Base-by-base conservation (phyloP, 208 protist species). In the Trypanosoma cruzi region DNA sequence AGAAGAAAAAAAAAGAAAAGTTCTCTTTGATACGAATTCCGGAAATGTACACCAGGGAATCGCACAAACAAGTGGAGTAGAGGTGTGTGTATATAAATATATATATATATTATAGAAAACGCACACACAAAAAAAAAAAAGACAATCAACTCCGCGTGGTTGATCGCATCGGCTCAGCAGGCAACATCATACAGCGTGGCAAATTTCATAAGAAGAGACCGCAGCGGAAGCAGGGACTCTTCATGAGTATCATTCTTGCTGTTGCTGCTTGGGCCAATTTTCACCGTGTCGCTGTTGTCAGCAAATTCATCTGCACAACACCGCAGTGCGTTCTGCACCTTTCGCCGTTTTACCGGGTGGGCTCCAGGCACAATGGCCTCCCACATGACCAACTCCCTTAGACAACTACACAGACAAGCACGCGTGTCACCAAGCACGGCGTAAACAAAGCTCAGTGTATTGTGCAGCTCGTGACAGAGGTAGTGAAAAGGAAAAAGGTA, bases 331-430 rank as follows among this genome's bases (percentile, higher is more conserved):
- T 96, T 96, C 13, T 66, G 56, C 18, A 96, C n/a, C 58, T 96
- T 96, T 71, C 92, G 67, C 60, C 72, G 73, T 75, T 96, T 96
- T 44, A 94, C 88, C 11, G 88, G 90, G 29, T 92, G 80, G 0
- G 82, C 84, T 0, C 90, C 90, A 10, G 88, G 82, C n/a, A 96
- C 32, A 57, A 94, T 77, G 49, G 79, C 67, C 74, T 96, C 88
- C 88, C 90, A 96, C 77, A 96, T 68, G 16, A 94, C 62, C 36
- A 96, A 73, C 67, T 96, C 90, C 18, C 80, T 67, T 54, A 92
- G 70, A 68, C 86, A 93, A 68, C 72, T 85, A 2, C 42, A 34
- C 28, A 86, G 65, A 57, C 86, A 93, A 7, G 71, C 68, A 24
- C 6, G 24, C 1, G 61, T 59, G 37, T 80, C 64, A 26, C 75